phyloP scores from a whole-genome alignment of 78 protist genomes.

The Dictyostelium capitatum region DNA sequence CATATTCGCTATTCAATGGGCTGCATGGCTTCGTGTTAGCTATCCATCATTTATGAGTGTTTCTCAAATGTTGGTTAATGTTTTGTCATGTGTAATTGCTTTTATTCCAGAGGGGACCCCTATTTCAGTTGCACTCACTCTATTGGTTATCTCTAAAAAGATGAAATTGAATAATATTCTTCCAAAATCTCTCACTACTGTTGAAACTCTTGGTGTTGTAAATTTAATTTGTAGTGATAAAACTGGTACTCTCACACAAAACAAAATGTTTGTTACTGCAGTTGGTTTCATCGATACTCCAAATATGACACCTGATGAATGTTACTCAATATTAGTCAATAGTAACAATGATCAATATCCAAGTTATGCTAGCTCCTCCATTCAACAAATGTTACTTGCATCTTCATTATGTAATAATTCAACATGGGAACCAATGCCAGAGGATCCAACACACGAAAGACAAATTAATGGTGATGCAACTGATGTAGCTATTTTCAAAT shows the following conservation, averaged over 20 bases:
- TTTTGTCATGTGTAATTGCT: conserved; percentile 95
- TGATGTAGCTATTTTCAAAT: conserved; percentile 81
- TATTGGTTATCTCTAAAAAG: conserved; percentile 91
- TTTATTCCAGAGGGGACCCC: conserved; percentile 99
- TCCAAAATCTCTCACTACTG: conserved; percentile 87
- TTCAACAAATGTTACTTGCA: conserved; percentile 22
- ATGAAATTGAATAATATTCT: conserved; percentile 91
- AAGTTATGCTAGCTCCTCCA: neutral
- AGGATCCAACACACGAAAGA: neutral
- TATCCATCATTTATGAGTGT: conserved; percentile 23
- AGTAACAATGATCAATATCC: neutral
- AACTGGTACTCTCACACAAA: conserved; percentile 98
- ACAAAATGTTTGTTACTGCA: conserved; percentile 92
- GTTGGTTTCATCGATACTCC: neutral
- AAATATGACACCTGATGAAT: neutral
- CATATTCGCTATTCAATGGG: neutral
- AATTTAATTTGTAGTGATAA: conserved; percentile 96
- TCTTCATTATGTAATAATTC: conserved; percentile 31
- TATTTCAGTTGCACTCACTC: conserved; percentile 95
- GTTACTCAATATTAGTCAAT: neutral
- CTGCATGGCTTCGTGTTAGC: neutral
- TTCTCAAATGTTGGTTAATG: conserved; percentile 88
- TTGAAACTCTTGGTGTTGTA: conserved; percentile 98
- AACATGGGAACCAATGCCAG: neutral
- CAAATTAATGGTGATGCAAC: conserved; percentile 87